A percentile compares a stretch with the other conserved stretches of the same genome.
Conservation (phyloP, 345 rosid species). For the Sonneratia alba region DNA sequence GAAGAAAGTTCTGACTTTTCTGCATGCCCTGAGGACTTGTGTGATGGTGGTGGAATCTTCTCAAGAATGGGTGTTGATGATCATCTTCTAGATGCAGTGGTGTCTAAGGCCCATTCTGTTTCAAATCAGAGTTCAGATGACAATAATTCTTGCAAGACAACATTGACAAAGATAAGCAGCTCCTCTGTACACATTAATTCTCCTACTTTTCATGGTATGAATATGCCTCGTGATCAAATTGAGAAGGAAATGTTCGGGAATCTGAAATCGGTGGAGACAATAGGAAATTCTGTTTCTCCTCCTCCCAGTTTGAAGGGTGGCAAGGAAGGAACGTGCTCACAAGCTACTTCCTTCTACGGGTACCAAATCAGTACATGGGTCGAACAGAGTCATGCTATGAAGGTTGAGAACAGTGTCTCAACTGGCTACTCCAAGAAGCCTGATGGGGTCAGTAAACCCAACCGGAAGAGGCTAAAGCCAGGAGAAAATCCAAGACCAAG, state of each 20-base stretch:
- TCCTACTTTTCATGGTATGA: neutral
- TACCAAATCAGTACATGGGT: slow-evolving; percentile 88
- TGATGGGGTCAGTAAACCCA: slow-evolving; percentile 48
- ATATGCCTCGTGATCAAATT: slow-evolving; percentile 41
- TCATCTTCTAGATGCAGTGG: slow-evolving; percentile 91
- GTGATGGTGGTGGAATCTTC: slow-evolving; percentile 22
- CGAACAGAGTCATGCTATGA: slow-evolving; percentile 52
- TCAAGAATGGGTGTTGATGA: slow-evolving; percentile 24
- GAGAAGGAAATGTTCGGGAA: slow-evolving; percentile 25
- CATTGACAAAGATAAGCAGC: slow-evolving; percentile 48
- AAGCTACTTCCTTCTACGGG: slow-evolving; percentile 42
- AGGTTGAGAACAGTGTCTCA: slow-evolving; percentile 41
- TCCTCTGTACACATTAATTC: no score
- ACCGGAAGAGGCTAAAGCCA: slow-evolving; percentile 78
- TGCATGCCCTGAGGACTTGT: slow-evolving; percentile 28
- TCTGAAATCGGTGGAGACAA: slow-evolving; percentile 28
- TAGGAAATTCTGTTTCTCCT: slow-evolving; percentile 28
- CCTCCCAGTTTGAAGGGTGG: slow-evolving; percentile 31
- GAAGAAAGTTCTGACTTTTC: slow-evolving; percentile 28
- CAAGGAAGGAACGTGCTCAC: slow-evolving; percentile 47
- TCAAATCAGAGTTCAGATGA: slow-evolving; percentile 73
- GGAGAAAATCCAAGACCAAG: slow-evolving; percentile 96
- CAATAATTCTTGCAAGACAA: slow-evolving; percentile 53
- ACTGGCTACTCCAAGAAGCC: slow-evolving; percentile 63
- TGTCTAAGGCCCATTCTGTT: slow-evolving; percentile 45